Evolutionary conservation across 2,329 filamentous ascomycete species (phyloP).

Genomic region (Aspergillus alliaceus): DNA sequence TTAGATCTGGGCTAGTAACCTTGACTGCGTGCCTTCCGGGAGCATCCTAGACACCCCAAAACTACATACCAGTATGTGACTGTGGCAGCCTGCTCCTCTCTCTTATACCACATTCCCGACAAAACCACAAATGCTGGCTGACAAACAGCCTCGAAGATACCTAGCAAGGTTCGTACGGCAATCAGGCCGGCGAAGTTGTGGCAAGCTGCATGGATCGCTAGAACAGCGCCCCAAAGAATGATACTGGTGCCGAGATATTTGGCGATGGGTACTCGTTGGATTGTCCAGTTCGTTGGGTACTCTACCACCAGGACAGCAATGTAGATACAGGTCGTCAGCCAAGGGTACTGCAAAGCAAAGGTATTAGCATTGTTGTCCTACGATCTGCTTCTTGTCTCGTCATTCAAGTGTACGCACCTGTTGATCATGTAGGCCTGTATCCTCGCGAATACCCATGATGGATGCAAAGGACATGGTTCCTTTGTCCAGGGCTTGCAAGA

Average conservation of each 20-base stretch:
- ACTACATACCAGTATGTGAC: constrained; percentile 66
- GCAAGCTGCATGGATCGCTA: constrained; percentile 63
- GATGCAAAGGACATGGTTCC: constrained; percentile 43
- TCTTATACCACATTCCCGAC: constrained; percentile 69
- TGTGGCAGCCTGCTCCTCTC: constrained; percentile 65
- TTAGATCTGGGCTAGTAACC: not conserved
- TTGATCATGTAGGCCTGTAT: constrained; percentile 46
- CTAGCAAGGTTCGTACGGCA: constrained; percentile 63
- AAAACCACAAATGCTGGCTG: constrained; percentile 69
- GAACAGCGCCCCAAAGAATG: constrained; percentile 61
- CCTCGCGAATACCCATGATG: constrained; percentile 44
- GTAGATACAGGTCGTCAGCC: constrained; percentile 74
- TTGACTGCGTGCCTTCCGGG: not conserved
- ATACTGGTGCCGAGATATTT: constrained; percentile 67
- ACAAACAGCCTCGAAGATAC: constrained; percentile 69
- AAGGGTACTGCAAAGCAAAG: constrained; percentile 56
- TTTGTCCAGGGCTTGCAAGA: constrained; percentile 57
- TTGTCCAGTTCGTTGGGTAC: constrained; percentile 68
- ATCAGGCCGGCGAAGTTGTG: constrained; percentile 61
- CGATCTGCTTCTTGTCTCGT: not conserved
- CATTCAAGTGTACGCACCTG: constrained; percentile 29
- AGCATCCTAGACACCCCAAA: too few relatives aligned
- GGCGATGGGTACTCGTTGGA: constrained; percentile 65
- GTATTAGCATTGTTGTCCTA: not conserved
- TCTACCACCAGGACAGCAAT: constrained; percentile 70